phyloP scores from a whole-genome alignment of 2,329 filamentous ascomycete species.

The Neofusicoccum umdonicola region DNA sequence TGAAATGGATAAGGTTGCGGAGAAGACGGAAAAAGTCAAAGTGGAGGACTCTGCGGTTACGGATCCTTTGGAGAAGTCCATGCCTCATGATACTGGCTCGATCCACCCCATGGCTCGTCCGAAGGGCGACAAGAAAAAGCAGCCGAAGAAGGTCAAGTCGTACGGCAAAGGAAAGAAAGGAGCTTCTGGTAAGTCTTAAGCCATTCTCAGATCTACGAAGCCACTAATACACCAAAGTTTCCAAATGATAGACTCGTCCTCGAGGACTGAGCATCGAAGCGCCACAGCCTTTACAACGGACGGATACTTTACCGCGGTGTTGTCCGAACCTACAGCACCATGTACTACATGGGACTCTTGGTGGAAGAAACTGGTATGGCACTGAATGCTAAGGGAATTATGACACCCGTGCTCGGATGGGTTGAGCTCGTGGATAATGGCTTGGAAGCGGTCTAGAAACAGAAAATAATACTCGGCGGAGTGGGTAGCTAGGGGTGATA shows the following conservation, averaged over 20 bases:
- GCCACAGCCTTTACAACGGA: not conserved
- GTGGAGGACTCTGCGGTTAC: not conserved
- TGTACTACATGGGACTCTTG: too few species aligned
- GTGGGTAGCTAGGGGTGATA: too few species aligned
- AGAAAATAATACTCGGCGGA: not conserved
- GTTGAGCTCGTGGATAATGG: not conserved
- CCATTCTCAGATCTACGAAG: not conserved
- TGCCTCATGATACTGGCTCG: not conserved
- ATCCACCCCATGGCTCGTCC: slow-evolving; percentile 10
- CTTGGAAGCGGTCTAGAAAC: not conserved
- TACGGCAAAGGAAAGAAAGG: slow-evolving; percentile 12
- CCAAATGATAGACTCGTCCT: not conserved
- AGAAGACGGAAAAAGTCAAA: not conserved
- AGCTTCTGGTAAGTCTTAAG: not conserved
- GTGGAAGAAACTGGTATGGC: too few species aligned
- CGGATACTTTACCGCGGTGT: too few species aligned
- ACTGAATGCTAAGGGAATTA: too few species aligned
- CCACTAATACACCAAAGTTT: not conserved
- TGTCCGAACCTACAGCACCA: too few species aligned
- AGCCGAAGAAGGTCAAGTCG: slow-evolving; percentile 7
- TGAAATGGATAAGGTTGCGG: not conserved
- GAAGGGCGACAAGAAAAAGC: slow-evolving; percentile 8
- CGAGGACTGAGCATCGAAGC: not conserved
- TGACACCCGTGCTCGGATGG: not conserved
- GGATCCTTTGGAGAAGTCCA: not conserved